phyloP scores from a whole-genome alignment of 257 asterid species.

The Nicotiana benthamiana region DNA sequence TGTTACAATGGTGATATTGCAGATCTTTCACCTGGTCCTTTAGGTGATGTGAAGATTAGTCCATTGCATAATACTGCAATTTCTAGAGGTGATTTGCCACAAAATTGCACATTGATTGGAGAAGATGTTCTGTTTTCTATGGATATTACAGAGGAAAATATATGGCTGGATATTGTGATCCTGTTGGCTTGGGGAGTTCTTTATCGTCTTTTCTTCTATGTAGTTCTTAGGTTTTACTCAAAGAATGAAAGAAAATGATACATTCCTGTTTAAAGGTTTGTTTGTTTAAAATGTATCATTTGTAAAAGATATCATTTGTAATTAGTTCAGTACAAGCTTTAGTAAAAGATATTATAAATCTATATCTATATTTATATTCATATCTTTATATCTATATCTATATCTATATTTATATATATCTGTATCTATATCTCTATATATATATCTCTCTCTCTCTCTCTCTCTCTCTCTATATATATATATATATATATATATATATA shows the following conservation, averaged over 20 bases:
- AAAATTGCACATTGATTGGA: constrained; percentile 53
- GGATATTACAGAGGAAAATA: constrained; percentile 41
- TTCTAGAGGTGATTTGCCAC: constrained; percentile 7
- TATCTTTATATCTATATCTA: no score
- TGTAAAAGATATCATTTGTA: no score
- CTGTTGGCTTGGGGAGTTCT: constrained; percentile 61
- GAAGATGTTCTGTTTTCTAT: constrained; percentile 63
- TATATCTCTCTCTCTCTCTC: no score
- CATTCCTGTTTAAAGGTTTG: background rate
- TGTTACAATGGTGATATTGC: constrained; percentile 42
- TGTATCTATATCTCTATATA: no score
- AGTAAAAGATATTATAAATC: no score
- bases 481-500: no score
- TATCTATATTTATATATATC: no score
- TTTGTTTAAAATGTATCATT: background rate
- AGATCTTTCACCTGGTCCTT: constrained; percentile 79
- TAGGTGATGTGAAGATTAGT: constrained; percentile 60
- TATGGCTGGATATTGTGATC: constrained; percentile 49
- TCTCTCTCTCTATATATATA: no score
- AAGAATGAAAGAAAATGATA: constrained; percentile 51
- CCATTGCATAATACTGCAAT: constrained; percentile 41
- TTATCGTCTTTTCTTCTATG: constrained; percentile 48
- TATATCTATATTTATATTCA: no score
- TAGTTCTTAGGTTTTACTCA: constrained; percentile 56
- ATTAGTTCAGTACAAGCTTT: no score